These are phyloP conservation scores for Penicillium sp. DNA, from an alignment of 2,329 filamentous ascomycete species.

Conservation along the genomic window DNA sequence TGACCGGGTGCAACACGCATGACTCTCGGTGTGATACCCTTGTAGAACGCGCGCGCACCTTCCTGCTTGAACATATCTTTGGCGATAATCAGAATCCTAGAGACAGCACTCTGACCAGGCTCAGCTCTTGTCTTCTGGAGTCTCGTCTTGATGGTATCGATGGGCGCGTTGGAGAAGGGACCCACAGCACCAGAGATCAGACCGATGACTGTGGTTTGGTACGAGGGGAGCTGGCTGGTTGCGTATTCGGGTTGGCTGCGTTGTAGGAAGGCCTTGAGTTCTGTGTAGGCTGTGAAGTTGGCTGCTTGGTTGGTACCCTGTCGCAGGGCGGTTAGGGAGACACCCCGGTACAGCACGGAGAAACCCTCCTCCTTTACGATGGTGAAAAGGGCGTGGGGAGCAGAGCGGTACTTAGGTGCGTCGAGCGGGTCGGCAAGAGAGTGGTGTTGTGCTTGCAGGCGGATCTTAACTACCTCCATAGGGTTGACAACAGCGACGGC, in stretches of 20 bases:
- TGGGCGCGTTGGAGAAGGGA: constrained; percentile 93
- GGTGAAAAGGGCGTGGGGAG: constrained; percentile 80
- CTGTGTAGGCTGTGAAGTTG: constrained; percentile 97
- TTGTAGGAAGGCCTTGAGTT: constrained; percentile 83
- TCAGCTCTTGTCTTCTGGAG: constrained; percentile 87
- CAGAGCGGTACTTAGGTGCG: constrained; percentile 95
- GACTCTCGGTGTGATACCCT: constrained; percentile 95
- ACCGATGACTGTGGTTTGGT: constrained; percentile 89
- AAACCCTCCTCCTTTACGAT: constrained; percentile 90
- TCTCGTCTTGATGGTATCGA: constrained; percentile 98
- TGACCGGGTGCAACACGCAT: constrained; percentile 98
- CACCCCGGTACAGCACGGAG: constrained; percentile 87
- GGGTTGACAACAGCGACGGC: constrained; percentile 95
- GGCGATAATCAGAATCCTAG: constrained; percentile 78
- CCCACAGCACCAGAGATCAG: constrained; percentile 93
- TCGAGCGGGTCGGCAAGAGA: constrained; percentile 96
- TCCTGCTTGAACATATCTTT: constrained; percentile 92
- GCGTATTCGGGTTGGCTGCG: constrained; percentile 72
- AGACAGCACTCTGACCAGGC: constrained; percentile 78
- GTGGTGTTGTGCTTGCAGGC: constrained; percentile 96
- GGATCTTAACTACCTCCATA: constrained; percentile 99
- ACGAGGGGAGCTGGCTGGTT: constrained; percentile 73
- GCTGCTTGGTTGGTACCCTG: constrained; percentile 98
- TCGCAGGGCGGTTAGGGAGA: constrained; percentile 87
- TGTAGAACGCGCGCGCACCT: constrained; percentile 94